phyloP scores from a whole-genome alignment of 192 early-diverging fungal genomes.

The Entophlyctis helioformis region DNA sequence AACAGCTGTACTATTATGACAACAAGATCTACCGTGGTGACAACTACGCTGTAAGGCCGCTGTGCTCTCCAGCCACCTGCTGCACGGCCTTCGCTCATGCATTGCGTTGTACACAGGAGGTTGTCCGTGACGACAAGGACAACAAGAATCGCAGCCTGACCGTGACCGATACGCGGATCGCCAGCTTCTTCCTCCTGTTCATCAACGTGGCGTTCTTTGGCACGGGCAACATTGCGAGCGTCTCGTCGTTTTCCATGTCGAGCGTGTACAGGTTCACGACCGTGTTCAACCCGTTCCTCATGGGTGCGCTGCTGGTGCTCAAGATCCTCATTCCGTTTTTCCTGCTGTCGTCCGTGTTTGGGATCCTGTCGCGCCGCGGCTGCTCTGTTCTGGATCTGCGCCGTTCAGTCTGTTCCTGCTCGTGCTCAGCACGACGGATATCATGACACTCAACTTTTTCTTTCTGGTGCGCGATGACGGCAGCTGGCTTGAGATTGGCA shows the following conservation, averaged over 20 bases:
- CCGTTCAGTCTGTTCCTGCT: constrained; percentile 78
- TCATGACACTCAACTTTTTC: constrained; percentile 95
- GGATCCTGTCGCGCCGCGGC: too few species aligned
- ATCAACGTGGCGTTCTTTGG: constrained; percentile 94
- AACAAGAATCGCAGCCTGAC: constrained; percentile 1
- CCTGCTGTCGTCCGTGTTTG: constrained; percentile 71
- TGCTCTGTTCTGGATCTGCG: constrained; percentile 61
- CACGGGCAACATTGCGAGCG: constrained; percentile 85
- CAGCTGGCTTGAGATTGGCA: constrained; percentile 94
- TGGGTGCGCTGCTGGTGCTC: constrained; percentile 71
- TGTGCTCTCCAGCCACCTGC: too few species aligned
- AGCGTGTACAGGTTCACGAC: constrained; percentile 85
- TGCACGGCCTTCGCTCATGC: too few species aligned
- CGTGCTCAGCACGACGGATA: constrained; percentile 76
- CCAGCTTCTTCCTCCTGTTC: constrained; percentile 67
- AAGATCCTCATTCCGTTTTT: constrained; percentile 95
- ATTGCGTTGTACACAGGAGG: too few species aligned
- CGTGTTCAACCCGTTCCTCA: constrained; percentile 81
- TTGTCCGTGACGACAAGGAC: too few species aligned
- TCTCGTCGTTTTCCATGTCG: constrained; percentile 74
- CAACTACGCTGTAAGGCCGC: constrained; percentile 5
- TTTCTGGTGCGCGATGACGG: constrained; percentile 85
- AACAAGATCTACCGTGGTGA: constrained; percentile 5
- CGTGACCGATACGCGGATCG: constrained; percentile 22
- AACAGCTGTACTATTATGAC: constrained; percentile 11